These are phyloP conservation scores for Dioscorea zingiberensis DNA, from an alignment of 106 monocot species.

Conservation along the genomic window DNA sequence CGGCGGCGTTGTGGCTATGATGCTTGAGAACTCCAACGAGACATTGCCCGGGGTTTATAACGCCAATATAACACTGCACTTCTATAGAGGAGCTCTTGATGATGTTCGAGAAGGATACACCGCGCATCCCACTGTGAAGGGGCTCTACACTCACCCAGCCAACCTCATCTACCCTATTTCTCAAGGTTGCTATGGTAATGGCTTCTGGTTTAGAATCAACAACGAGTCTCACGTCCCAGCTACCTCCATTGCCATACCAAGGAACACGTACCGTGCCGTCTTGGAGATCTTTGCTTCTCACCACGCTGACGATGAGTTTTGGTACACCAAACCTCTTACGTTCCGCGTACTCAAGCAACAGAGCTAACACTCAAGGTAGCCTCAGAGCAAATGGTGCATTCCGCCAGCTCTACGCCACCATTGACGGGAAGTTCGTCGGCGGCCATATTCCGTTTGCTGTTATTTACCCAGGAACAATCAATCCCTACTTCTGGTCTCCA, in stretches of 20 bases:
- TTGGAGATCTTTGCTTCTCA: no score
- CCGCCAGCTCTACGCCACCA: slow-evolving; percentile 24
- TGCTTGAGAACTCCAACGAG: slow-evolving; percentile 33
- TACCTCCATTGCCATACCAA: slow-evolving; percentile 2
- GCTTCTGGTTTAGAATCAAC: slow-evolving; percentile 20
- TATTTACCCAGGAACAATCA: slow-evolving; percentile 34
- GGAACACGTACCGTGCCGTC: no score
- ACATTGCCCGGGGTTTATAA: slow-evolving; percentile 32
- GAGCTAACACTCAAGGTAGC: slow-evolving; percentile 5
- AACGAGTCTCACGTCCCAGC: slow-evolving; percentile 13
- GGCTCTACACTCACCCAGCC: slow-evolving; percentile 31
- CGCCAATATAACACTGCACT: slow-evolving; percentile 31
- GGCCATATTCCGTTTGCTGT: slow-evolving; percentile 35
- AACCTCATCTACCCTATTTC: slow-evolving; percentile 53
- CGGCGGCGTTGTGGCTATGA: slow-evolving; percentile 17
- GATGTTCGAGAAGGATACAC: not conserved
- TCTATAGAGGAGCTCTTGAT: slow-evolving; percentile 21
- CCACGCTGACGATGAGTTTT: slow-evolving; percentile 1
- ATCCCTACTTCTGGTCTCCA: slow-evolving; percentile 42
- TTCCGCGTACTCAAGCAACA: slow-evolving; percentile 1
- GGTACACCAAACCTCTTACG: slow-evolving; percentile 46
- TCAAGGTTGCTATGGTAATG: slow-evolving; percentile 8
- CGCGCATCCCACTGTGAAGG: slow-evolving; percentile 10
- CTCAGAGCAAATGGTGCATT: slow-evolving; percentile 38
- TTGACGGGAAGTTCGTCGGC: slow-evolving; percentile 37